A percentile compares a stretch with the other conserved stretches of the same genome.
Conservation (phyloP, 805 yeast species). For the Monosporozyma servazzii region DNA sequence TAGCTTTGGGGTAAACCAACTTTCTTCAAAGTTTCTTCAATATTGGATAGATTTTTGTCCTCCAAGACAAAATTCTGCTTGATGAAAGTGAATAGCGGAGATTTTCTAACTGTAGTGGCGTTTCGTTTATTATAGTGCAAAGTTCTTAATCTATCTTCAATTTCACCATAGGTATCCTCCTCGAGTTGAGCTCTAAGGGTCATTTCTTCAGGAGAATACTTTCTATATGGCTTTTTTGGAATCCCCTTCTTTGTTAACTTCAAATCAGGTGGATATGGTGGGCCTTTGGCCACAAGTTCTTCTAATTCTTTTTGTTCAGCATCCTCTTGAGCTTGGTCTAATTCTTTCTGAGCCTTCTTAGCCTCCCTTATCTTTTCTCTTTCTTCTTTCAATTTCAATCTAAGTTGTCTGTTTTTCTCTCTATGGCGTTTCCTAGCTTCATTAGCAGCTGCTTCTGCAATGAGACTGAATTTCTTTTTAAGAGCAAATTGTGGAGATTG, state of each 20-base stretch:
- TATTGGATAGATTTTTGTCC: slow-evolving; percentile 12
- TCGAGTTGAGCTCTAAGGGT: slow-evolving; percentile 15
- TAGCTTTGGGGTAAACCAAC: slow-evolving; percentile 3
- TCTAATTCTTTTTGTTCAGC: slow-evolving; percentile 23
- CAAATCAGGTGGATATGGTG: slow-evolving; percentile 28
- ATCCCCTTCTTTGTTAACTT: slow-evolving; percentile 25
- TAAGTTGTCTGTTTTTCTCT: slow-evolving; percentile 13
- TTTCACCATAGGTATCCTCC: background rate
- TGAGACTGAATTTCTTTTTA: slow-evolving; percentile 13
- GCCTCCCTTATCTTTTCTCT: slow-evolving; percentile 10
- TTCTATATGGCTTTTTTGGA: slow-evolving; percentile 29
- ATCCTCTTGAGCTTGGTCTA: slow-evolving; percentile 15
- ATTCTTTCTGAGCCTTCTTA: slow-evolving; percentile 16
- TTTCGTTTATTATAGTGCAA: slow-evolving; percentile 9
- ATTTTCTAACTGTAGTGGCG: slow-evolving; percentile 5
- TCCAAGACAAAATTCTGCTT: slow-evolving; percentile 7
- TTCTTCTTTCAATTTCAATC: slow-evolving; percentile 12
- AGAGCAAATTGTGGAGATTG: slow-evolving; percentile 11
- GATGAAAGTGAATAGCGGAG: slow-evolving; percentile 21
- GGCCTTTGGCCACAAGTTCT: slow-evolving; percentile 26
- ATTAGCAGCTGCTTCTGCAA: slow-evolving; percentile 10
- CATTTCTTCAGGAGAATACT: slow-evolving; percentile 28
- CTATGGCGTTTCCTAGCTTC: slow-evolving; percentile 22
- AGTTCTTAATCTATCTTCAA: slow-evolving; percentile 14
- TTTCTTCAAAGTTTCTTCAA: slow-evolving; percentile 16